phyloP scores from a whole-genome alignment of 305 asterid genomes.

The Solanum hybrid region DNA sequence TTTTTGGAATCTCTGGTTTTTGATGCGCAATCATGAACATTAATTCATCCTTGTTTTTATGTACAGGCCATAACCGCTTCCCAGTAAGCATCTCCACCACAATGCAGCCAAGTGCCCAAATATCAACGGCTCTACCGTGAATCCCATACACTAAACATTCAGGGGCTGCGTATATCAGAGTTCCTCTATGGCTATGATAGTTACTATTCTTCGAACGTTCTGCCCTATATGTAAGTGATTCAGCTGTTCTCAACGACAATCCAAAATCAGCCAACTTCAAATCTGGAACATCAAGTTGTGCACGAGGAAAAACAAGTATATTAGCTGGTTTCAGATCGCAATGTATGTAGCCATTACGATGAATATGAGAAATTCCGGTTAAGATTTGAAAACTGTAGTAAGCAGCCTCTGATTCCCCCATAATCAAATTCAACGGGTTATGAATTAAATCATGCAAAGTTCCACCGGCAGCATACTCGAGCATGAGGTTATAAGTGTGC shows the following conservation, averaged over 20 bases:
- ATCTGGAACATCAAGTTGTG: rapidly evolving
- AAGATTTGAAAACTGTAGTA: neutral
- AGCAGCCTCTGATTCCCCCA: neutral
- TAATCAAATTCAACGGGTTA: neutral
- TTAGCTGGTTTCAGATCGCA: constrained; percentile 9
- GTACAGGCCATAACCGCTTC: neutral
- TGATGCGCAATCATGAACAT: neutral
- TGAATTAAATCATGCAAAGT: neutral
- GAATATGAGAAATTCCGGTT: neutral
- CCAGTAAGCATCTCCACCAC: neutral
- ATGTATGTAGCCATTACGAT: neutral
- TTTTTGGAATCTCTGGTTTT: neutral
- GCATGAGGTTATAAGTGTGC: neutral
- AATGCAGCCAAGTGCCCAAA: neutral
- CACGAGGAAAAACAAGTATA: neutral
- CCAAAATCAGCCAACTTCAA: constrained; percentile 7
- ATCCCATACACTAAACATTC: neutral
- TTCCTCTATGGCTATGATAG: neutral
- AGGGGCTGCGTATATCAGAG: neutral
- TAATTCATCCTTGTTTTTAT: neutral
- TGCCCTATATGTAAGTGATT: neutral
- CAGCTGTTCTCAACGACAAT: neutral
- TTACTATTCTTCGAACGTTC: neutral
- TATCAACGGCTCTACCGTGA: neutral
- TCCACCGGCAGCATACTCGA: neutral